Conservation (phyloP, 2,329 filamentous ascomycete genomes). For the Cladobotryum protrusum region DNA sequence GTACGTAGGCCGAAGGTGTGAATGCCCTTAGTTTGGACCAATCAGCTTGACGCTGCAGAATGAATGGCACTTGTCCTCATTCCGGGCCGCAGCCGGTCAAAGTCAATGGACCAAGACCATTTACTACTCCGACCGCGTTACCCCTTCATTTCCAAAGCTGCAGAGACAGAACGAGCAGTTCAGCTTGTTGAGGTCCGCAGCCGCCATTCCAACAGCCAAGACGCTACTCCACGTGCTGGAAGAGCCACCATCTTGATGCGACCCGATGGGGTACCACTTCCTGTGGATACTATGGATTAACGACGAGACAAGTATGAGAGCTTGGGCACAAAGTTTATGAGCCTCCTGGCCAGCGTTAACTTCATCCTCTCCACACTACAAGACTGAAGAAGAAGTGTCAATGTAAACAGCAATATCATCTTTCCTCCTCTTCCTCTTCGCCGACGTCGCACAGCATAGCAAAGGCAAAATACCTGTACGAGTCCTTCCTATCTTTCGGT, state of each 20-base stretch:
- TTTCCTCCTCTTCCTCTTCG: not conserved
- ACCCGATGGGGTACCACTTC: not conserved
- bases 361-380: not conserved
- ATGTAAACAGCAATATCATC: not conserved
- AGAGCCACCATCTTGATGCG: not conserved
- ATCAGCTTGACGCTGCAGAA: not conserved
- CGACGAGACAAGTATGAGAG: not conserved
- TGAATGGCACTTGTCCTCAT: not conserved
- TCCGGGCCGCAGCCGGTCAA: slow-evolving; percentile 3
- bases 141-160: not conserved
- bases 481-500: not conserved
- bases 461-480: no score
- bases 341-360: not conserved
- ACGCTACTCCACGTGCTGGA: slow-evolving; percentile 10
- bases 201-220: slow-evolving; percentile 9
- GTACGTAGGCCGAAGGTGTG: not conserved
- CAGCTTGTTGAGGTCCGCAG: not conserved
- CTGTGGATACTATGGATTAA: not conserved
- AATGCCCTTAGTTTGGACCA: not conserved
- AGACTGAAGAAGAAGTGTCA: not conserved
- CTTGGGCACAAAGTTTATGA: not conserved
- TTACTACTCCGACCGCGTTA: not conserved
- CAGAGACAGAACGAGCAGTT: not conserved
- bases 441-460: slow-evolving; percentile 14
- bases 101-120: not conserved